Percentiles rank a stretch among this genome's conserved stretches.
These are phyloP conservation scores for Phialocephala sp. DNA, from an alignment of 2,329 filamentous ascomycete species.

Conservation along the genomic window DNA sequence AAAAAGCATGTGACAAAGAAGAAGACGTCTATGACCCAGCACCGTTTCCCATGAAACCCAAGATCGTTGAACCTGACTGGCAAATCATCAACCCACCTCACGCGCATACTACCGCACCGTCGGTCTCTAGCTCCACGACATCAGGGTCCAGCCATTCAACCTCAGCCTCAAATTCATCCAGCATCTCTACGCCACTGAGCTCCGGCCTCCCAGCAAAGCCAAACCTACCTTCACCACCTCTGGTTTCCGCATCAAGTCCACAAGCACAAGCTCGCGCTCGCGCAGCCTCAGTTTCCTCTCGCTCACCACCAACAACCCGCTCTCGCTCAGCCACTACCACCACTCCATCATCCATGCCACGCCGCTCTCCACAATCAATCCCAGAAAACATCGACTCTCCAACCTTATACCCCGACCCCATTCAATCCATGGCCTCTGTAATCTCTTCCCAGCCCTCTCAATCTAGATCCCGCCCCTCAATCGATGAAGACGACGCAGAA, in stretches of 20 bases:
- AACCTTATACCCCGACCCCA: neutral
- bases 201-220: constrained; percentile 14
- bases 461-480: constrained; percentile 3
- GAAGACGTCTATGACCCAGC: constrained; percentile 27
- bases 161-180: constrained; percentile 25
- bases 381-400: constrained; percentile 3
- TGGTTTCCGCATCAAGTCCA: constrained; percentile 9
- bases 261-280: constrained; percentile 13
- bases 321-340: constrained; percentile 16
- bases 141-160: constrained; percentile 32
- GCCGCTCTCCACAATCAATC: neutral
- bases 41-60: constrained; percentile 30
- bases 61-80: constrained; percentile 35
- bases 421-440: constrained; percentile 8
- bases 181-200: constrained; percentile 30
- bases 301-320: constrained; percentile 12
- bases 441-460: constrained; percentile 9
- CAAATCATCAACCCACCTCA: constrained; percentile 34
- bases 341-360: constrained; percentile 10
- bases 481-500: constrained; percentile 43
- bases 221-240: constrained; percentile 17
- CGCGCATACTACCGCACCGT: constrained; percentile 23
- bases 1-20: constrained; percentile 18
- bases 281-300: constrained; percentile 5
- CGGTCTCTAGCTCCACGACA: constrained; percentile 28